A percentile compares a stretch with the other conserved stretches of the same genome.
Evolutionary conservation across 441 rosid species (phyloP).

Genomic region (Corymbia citriodora): DNA sequence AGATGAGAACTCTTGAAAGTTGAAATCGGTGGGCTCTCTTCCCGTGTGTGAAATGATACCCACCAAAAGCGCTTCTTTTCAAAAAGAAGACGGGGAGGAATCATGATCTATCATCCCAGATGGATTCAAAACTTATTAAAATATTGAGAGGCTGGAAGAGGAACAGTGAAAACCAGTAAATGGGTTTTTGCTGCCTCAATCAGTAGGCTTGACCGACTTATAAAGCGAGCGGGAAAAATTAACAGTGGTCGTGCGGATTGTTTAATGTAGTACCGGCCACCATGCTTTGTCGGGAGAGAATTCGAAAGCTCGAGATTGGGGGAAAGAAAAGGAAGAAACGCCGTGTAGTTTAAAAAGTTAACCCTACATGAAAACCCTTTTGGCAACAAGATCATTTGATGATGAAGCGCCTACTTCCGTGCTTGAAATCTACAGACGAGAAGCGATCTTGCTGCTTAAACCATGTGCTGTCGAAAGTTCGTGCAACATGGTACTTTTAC

Average conservation of each 20-base stretch:
- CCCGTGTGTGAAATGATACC: background rate
- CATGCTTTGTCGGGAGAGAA: background rate
- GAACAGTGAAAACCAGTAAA: background rate
- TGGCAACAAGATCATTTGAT: background rate
- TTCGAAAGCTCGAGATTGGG: background rate
- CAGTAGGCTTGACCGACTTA: background rate
- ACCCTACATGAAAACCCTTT: background rate
- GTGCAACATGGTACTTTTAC: background rate
- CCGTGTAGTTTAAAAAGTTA: background rate
- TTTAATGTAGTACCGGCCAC: background rate
- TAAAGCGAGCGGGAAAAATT: background rate
- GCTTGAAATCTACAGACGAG: background rate
- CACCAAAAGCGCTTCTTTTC: background rate
- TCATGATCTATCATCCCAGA: background rate
- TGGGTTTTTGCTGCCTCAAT: background rate
- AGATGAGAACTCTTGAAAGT: background rate
- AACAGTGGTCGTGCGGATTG: background rate
- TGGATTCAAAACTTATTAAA: background rate
- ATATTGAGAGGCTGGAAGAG: background rate
- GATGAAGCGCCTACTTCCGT: background rate
- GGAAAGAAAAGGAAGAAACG: background rate
- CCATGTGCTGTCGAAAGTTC: background rate
- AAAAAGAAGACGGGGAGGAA: background rate
- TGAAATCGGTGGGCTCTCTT: background rate
- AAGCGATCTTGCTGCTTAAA: background rate